Conservation (phyloP, 2,329 filamentous ascomycete species). For the Chaetomiaceae sp. region DNA sequence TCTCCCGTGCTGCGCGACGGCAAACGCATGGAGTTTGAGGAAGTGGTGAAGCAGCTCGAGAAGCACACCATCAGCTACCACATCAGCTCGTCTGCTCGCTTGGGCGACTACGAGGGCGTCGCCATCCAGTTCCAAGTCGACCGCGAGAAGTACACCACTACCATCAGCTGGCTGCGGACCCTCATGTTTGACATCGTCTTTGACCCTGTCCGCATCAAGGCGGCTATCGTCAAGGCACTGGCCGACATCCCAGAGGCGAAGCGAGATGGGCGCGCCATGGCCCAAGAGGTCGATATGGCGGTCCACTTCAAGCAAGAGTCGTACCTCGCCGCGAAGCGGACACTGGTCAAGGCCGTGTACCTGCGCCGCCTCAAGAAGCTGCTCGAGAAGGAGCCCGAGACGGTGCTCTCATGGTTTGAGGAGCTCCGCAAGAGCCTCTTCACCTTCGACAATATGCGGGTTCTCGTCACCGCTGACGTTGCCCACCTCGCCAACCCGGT, state of each 20-base stretch:
- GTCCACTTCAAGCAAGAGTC: conserved; percentile 75
- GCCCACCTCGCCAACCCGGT: conserved; percentile 68
- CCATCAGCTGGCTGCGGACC: conserved; percentile 77
- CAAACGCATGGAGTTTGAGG: conserved; percentile 75
- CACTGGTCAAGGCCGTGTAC: conserved; percentile 81
- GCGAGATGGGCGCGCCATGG: conserved; percentile 69
- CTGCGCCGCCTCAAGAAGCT: conserved; percentile 79
- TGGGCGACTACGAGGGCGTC: conserved; percentile 77
- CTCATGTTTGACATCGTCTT: conserved; percentile 88
- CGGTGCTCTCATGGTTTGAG: conserved; percentile 72
- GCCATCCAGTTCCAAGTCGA: conserved; percentile 81
- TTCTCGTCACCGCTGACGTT: conserved; percentile 78
- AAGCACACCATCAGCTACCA: conserved; percentile 82
- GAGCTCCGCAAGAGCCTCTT: conserved; percentile 70
- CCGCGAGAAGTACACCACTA: conserved; percentile 74
- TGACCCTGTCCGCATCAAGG: conserved; percentile 60
- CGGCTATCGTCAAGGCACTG: conserved; percentile 70
- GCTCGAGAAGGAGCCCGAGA: conserved; percentile 67
- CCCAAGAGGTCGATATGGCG: conserved; percentile 62
- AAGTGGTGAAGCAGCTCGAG: conserved; percentile 86
- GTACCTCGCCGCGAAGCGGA: conserved; percentile 68
- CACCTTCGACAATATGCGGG: conserved; percentile 76
- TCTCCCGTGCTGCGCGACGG: conserved; percentile 76
- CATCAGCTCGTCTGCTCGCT: conserved; percentile 59
- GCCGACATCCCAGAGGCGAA: conserved; percentile 91